Base-by-base conservation (phyloP, 179 eudicot species). In the Beta macrorhiza region DNA sequence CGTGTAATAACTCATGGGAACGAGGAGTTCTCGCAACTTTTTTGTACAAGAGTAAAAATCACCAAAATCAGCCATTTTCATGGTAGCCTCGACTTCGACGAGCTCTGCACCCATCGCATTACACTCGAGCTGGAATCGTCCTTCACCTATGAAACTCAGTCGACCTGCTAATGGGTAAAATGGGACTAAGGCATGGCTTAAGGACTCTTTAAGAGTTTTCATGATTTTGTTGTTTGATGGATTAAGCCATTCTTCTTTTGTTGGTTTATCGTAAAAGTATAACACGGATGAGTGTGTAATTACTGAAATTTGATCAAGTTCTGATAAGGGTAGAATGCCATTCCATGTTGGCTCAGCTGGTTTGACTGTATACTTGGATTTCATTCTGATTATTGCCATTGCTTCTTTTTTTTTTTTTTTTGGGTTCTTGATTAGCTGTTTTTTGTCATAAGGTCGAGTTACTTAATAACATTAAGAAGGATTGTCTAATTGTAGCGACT, bases 241-340 rank as follows among this genome's bases (percentile, higher is more conserved):
- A 42, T 57, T 9, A 7, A 29, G 47, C 67, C 79, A 76, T 16
- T 76, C 17, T 11, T 76, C 57, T 56, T 61, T 53, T 2, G 17
- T 20, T 11, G 72, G 72, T 15, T 68, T 63, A 6, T 68, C 32
- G 37, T 64, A 78, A 11, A 78, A 52, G 15, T 78, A 70, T 16
- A 78, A 7, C 10, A 9, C 25, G 53, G 81, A n/a, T 29, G 53
- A 57, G 55, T 52, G 74, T 8, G 74, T 71, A 52, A 84, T 59
- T 16, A 80, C 83, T 8, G 72, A 79, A 14, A 85, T 80, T 74
- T 90, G 91, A 75, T 91, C 92, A 20, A 87, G 80, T 19, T 90
- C 87, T 0, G 92, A 82, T 4, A 90, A 25, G 3, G 75, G 55
- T 12, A 86, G 57, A 0, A 69, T 52, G 13, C 84, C 84, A 8